These are phyloP conservation scores for Talaromyces islandicus DNA, from an alignment of 2,329 filamentous ascomycete genomes.

Conservation along the genomic window DNA sequence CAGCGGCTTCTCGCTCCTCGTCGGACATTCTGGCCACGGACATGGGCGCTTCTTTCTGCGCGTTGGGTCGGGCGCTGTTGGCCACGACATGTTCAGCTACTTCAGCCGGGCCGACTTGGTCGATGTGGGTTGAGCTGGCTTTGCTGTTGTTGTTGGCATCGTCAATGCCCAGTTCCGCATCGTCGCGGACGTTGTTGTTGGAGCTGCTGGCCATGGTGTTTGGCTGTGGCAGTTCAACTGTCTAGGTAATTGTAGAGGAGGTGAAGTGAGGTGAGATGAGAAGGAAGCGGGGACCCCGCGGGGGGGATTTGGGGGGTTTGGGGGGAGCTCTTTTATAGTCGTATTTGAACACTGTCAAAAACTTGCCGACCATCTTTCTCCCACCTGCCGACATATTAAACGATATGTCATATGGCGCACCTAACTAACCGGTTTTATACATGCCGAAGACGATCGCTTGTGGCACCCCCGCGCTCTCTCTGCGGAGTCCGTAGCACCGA, in stretches of 20 bases:
- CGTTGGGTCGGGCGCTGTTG: background rate
- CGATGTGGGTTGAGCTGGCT: background rate
- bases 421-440: background rate
- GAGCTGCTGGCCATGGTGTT: background rate
- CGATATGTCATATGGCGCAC: background rate
- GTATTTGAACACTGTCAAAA: too few species aligned
- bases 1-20: background rate
- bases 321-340: background rate
- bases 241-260: background rate
- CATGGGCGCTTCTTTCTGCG: background rate
- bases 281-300: background rate
- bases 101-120: background rate
- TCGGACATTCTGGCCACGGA: conserved; percentile 27
- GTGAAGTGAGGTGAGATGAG: background rate
- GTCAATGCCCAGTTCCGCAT: background rate
- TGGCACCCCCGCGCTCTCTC: background rate
- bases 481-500: too few species aligned
- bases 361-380: background rate
- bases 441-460: too few species aligned
- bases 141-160: background rate
- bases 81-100: background rate
- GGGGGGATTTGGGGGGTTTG: too few species aligned
- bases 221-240: background rate
- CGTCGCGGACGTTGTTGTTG: background rate
- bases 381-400: background rate